A percentile compares a stretch with the other conserved stretches of the same genome.
phyloP scores from a whole-genome alignment of 1,139 yeast genomes.

The Hansenula anomala region DNA sequence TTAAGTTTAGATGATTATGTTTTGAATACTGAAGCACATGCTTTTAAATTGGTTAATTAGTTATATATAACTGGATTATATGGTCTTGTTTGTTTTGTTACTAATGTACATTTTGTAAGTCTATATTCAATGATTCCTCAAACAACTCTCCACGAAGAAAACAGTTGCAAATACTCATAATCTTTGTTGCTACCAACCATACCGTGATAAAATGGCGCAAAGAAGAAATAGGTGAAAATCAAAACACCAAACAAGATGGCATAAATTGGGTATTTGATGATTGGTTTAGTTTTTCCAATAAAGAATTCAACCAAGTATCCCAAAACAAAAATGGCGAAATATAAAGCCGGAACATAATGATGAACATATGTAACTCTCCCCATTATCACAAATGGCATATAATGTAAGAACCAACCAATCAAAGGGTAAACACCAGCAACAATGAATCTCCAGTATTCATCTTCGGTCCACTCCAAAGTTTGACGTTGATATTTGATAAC shows the following conservation, averaged over 20 bases:
- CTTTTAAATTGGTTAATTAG: constrained; percentile 38
- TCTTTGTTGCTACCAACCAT: constrained; percentile 45
- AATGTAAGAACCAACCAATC: constrained; percentile 69
- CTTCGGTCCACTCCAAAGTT: constrained; percentile 21
- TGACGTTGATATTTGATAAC: constrained; percentile 65
- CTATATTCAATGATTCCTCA: background rate
- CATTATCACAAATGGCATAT: constrained; percentile 70
- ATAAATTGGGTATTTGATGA: constrained; percentile 28
- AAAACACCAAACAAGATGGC: constrained; percentile 34
- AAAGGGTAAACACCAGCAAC: constrained; percentile 61
- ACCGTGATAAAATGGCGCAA: constrained; percentile 45
- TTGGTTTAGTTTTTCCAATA: constrained; percentile 17
- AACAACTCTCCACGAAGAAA: constrained; percentile 35
- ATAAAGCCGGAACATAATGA: constrained; percentile 77
- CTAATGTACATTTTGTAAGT: background rate
- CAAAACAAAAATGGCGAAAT: constrained; percentile 65
- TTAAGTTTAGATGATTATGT: constrained; percentile 67
- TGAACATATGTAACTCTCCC: constrained; percentile 82
- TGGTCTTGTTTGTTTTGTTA: background rate
- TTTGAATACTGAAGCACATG: constrained; percentile 79
- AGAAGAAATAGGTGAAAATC: constrained; percentile 29
- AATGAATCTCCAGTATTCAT: constrained; percentile 28
- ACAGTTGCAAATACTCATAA: constrained; percentile 39
- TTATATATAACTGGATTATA: background rate
- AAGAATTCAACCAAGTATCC: constrained; percentile 52